Evolutionary conservation across 2,329 filamentous ascomycete genomes (phyloP).

Genomic region (Cadophora sp.): DNA sequence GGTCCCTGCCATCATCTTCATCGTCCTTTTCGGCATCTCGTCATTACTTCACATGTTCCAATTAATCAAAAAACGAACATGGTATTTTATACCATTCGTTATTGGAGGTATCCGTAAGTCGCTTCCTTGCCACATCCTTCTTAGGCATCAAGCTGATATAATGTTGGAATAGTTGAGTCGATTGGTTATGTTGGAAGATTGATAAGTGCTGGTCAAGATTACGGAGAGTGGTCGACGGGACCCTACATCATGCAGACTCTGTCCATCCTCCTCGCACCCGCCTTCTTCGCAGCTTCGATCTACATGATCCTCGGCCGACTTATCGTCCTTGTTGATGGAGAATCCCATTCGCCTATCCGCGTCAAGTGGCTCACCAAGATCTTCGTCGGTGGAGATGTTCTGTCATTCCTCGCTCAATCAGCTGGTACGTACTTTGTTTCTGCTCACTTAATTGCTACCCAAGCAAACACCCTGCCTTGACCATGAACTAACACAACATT

Average conservation of each 20-base stretch:
- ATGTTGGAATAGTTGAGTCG: conserved; percentile 45
- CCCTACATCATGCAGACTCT: conserved; percentile 47
- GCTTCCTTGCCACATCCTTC: conserved; percentile 10
- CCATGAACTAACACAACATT: background rate
- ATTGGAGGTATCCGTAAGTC: conserved; percentile 58
- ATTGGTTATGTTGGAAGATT: conserved; percentile 46
- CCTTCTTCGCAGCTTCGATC: conserved; percentile 49
- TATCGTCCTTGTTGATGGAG: conserved; percentile 47
- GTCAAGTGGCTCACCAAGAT: conserved; percentile 52
- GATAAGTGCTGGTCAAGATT: conserved; percentile 33
- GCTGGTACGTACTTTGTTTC: conserved; percentile 27
- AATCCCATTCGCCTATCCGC: conserved; percentile 48
- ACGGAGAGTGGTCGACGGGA: conserved; percentile 35
- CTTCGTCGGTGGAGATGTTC: conserved; percentile 54
- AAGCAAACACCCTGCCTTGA: too few species aligned
- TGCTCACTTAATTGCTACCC: too few species aligned
- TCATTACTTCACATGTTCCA: conserved; percentile 48
- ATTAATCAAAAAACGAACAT: conserved; percentile 49
- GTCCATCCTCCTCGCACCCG: conserved; percentile 47
- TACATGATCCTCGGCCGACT: conserved; percentile 51
- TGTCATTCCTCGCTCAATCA: conserved; percentile 52
- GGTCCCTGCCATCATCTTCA: conserved; percentile 50
- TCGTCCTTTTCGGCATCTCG: conserved; percentile 49
- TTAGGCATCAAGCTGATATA: conserved; percentile 3
- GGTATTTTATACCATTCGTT: conserved; percentile 58